Evolutionary conservation across 2,329 filamentous ascomycete genomes (phyloP).

Genomic region (Elsinoe necatrix): DNA sequence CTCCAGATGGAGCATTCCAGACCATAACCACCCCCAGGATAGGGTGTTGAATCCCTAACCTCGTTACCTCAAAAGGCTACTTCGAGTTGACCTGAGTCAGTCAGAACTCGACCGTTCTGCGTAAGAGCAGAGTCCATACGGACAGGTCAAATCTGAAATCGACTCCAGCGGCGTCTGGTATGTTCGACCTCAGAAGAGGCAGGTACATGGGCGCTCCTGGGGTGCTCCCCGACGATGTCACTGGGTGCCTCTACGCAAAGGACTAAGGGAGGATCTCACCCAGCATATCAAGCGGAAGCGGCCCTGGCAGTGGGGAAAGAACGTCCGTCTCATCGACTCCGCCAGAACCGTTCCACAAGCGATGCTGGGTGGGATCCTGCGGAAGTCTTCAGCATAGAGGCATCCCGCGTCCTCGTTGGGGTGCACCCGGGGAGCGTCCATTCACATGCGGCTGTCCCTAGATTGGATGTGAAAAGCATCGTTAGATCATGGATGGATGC

Average conservation of each 20-base stretch:
- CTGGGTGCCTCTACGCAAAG: neutral
- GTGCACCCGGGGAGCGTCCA: neutral
- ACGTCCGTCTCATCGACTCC: neutral
- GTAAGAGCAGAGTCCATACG: neutral
- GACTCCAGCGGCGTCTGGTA: neutral
- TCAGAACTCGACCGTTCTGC: conserved; percentile 11
- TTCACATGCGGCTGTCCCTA: neutral
- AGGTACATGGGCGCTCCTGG: neutral
- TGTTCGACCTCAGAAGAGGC: neutral
- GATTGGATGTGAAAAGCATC: neutral
- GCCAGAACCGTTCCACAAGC: neutral
- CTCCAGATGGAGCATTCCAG: neutral
- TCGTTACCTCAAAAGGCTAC: neutral
- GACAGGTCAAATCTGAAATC: neutral
- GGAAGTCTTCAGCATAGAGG: neutral
- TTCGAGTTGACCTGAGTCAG: neutral
- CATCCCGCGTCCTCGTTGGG: neutral
- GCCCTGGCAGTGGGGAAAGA: neutral
- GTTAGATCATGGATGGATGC: neutral
- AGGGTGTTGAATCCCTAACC: neutral
- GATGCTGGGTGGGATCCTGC: neutral
- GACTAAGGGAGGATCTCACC: neutral
- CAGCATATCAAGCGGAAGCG: neutral
- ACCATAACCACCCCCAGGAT: neutral
- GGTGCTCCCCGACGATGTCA: neutral